Percentiles rank a stretch among this genome's conserved stretches.
Evolutionary conservation across 768 basidiomycete genomes (phyloP).

Genomic region (Tylopilus rubrobrunneus): DNA sequence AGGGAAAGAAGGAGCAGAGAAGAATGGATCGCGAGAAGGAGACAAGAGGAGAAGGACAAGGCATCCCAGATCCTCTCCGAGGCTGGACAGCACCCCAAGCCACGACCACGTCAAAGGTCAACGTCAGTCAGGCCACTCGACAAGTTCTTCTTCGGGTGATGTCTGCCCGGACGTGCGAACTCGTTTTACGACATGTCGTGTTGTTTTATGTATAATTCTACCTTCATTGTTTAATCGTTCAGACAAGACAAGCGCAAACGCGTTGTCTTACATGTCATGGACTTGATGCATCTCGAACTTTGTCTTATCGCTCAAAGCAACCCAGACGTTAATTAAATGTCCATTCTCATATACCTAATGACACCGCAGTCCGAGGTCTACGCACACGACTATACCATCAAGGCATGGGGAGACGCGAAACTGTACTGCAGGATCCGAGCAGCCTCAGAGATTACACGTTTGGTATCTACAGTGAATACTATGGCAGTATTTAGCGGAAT

Average conservation of each 20-base stretch:
- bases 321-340: conserved; percentile 5
- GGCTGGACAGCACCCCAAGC: conserved; percentile 12
- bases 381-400: conserved; percentile 1
- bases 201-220: neutral
- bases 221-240: neutral
- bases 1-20: conserved; percentile 46
- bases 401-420: neutral
- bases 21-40: conserved; percentile 35
- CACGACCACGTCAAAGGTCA: conserved; percentile 8
- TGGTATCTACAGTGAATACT: conserved; percentile 13
- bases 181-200: neutral
- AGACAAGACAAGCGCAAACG: neutral
- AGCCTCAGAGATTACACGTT: conserved; percentile 7
- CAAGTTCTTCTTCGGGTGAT: conserved; percentile 42
- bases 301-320: neutral
- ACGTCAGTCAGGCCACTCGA: conserved; percentile 31
- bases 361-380: conserved; percentile 1
- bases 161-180: conserved; percentile 13
- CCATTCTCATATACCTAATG: conserved; percentile 11
- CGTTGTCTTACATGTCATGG: conserved; percentile 9
- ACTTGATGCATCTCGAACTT: neutral
- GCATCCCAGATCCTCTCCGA: conserved; percentile 34
- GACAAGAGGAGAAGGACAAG: conserved; percentile 39
- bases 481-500: conserved; percentile 4
- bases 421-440: neutral